These are phyloP conservation scores for Neofusicoccum parvum DNA, from an alignment of 2,329 filamentous ascomycete genomes.

Conservation along the genomic window DNA sequence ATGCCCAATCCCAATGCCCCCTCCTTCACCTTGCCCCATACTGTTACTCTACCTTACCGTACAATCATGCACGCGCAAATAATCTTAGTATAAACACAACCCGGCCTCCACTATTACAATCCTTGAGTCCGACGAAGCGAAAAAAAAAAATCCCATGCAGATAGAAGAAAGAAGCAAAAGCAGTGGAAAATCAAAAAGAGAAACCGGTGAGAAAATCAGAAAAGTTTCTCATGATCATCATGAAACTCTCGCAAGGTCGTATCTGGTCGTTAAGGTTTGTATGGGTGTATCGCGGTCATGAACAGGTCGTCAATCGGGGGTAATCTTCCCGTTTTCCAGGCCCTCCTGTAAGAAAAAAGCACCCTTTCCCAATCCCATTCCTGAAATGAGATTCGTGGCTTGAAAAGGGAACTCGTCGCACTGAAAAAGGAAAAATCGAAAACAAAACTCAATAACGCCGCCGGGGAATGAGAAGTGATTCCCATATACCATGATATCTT, in stretches of 20 bases:
- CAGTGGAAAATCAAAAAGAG: not conserved
- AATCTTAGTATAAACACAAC: conserved; percentile 1
- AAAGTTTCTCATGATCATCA: conserved; percentile 6
- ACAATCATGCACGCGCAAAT: not conserved
- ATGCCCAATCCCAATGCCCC: not conserved
- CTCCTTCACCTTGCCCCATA: not conserved
- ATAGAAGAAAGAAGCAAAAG: not conserved
- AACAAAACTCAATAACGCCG: conserved; percentile 5
- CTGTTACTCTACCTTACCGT: not conserved
- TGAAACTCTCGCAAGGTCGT: conserved; percentile 11
- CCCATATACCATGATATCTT: conserved; percentile 11
- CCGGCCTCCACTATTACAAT: conserved; percentile 9
- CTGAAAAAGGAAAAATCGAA: conserved; percentile 7
- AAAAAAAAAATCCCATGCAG: not conserved
- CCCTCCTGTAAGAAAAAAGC: not conserved
- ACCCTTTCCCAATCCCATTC: conserved; percentile 1
- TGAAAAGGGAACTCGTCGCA: conserved; percentile 12
- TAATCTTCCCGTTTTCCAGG: conserved; percentile 6
- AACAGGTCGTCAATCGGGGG: conserved; percentile 14
- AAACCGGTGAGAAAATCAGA: not conserved
- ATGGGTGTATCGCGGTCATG: conserved; percentile 16
- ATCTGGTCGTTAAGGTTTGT: conserved; percentile 16
- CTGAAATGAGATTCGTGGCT: conserved; percentile 12
- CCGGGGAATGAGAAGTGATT: not conserved
- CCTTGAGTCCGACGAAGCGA: conserved; percentile 11